These are phyloP conservation scores for Zygoascus bituminiphila DNA, from an alignment of 805 yeast species.

Conservation along the genomic window DNA sequence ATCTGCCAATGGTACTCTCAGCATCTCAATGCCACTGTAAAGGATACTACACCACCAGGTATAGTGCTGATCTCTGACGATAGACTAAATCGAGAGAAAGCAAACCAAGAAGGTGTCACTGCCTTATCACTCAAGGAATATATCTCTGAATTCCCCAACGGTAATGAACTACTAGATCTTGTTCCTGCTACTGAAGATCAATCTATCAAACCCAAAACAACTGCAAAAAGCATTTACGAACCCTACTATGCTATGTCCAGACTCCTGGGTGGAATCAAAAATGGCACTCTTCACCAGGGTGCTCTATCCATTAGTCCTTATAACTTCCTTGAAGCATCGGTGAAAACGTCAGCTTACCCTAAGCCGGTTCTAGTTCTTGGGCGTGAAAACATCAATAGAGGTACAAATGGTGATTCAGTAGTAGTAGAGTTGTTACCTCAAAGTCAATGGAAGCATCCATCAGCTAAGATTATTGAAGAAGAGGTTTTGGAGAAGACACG, in stretches of 20 bases:
- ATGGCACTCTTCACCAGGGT: slow-evolving; percentile 85
- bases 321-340: slow-evolving; percentile 81
- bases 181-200: slow-evolving; percentile 56
- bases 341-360: slow-evolving; percentile 61
- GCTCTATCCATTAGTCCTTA: slow-evolving; percentile 70
- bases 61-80: slow-evolving; percentile 63
- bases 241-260: slow-evolving; percentile 76
- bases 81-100: slow-evolving; percentile 50
- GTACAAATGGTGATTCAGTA: slow-evolving; percentile 87
- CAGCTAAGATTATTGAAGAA: slow-evolving; percentile 71
- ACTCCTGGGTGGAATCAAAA: slow-evolving; percentile 82
- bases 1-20: slow-evolving; percentile 61
- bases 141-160: slow-evolving; percentile 58
- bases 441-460: slow-evolving; percentile 80
- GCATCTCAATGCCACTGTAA: slow-evolving; percentile 42
- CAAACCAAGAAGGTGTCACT: slow-evolving; percentile 44
- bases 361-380: slow-evolving; percentile 81
- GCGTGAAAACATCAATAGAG: slow-evolving; percentile 75
- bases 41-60: slow-evolving; percentile 15
- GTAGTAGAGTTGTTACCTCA: slow-evolving; percentile 84
- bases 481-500: slow-evolving; percentile 49
- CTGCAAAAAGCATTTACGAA: slow-evolving; percentile 37
- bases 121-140: slow-evolving; percentile 61
- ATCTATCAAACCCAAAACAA: slow-evolving; percentile 17
- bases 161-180: slow-evolving; percentile 68